Evolutionary conservation across 306 rosid species (phyloP), one percentile per base, ranked within the genome.

Genomic region (Malus fusca): DNA sequence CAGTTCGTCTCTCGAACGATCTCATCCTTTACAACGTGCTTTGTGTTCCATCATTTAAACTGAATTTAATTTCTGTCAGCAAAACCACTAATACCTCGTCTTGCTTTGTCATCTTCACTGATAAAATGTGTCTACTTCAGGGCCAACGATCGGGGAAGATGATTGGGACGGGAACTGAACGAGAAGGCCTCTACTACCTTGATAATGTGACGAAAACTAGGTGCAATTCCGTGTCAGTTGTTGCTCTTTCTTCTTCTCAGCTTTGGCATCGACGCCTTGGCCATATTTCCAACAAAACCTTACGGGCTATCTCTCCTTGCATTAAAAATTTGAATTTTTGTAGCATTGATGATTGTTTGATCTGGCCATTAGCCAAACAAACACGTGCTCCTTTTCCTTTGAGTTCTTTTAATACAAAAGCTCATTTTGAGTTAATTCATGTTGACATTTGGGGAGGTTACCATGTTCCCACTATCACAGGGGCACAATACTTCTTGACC

Each of bases 181-280:
- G 19, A 11, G 51, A 33, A 6, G 4, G 18, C 4, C 48, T 51
- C 1, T 53, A 71, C 26, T 55, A 55, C 23, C 11, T 55, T 2
- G 11, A 55, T 55, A 8, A 2, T 55, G 26, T 3, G 13, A 14
- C 0, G 0, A 13, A 46, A 21, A 13, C 0, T 0, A 1, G 31
- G 52, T 56, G 64, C 10, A 6, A n/a, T 22, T n/a, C 8, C 1
- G 48, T 1, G 1, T 48, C 2, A 48, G 0, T 4, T 4, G 19
- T 14, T 48, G 15, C 5, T 4, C 21, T 4, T 3, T 22, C 3
- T 4, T 59, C 30, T 4, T 10, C 46, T 10, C 9, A 8, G 0
- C 64, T 61, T 19, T 62, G 48, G 43, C 44, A 63, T 5, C 30
- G 26, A 22, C 48, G 21, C 3, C 63, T 75, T 61, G 60, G 78